Evolutionary conservation across 345 rosid genomes (phyloP), one percentile per base, ranked within the genome.

Genomic region (Pugionium cornutum): DNA sequence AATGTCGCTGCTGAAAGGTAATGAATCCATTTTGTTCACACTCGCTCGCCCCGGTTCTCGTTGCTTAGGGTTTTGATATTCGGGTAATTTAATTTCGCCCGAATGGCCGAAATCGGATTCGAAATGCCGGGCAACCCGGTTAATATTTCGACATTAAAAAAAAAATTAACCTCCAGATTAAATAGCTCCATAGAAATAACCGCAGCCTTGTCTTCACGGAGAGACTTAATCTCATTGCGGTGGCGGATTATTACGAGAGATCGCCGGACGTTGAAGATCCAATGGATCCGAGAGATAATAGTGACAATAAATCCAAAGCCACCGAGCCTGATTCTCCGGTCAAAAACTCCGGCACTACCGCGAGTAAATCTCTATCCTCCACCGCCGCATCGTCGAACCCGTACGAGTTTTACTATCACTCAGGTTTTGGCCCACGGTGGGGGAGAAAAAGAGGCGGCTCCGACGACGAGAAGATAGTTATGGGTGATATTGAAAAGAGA

Each of bases 341-440:
- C 4, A 52, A 70, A 50, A 53, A 56, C 60, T 70, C 42, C 47
- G 64, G 28, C 42, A 68, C 40, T 0, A 59, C 78, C 3, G 80
- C 53, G 29, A 82, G 76, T 59, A 65, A 59, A 75, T 30, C 60
- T 32, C 3, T 25, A 18, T 76, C 72, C 33, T 46, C 80, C 7
- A 9, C 80, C 4, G 51, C 83, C 7, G 18, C 18, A 18, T 33
- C 71, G 4, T 27, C 83, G 2, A 48, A 5, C 51, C 94, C 91
- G 5, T 75, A 80, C 52, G 89, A 86, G 81, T 92, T 84, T 67
- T 92, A 92, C 66, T 92, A 92, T 68, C 89, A 92, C 80, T 82
- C 96, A 9, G 98, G 96, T 70, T 92, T 89, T 58, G 96, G 98
- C 26, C 98, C 96, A 36, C 45, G 68, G 49, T 86, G 98, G 97